These are phyloP conservation scores for Suillus fuscotomentosus DNA, from an alignment of 768 basidiomycete genomes.

Conservation along the genomic window DNA sequence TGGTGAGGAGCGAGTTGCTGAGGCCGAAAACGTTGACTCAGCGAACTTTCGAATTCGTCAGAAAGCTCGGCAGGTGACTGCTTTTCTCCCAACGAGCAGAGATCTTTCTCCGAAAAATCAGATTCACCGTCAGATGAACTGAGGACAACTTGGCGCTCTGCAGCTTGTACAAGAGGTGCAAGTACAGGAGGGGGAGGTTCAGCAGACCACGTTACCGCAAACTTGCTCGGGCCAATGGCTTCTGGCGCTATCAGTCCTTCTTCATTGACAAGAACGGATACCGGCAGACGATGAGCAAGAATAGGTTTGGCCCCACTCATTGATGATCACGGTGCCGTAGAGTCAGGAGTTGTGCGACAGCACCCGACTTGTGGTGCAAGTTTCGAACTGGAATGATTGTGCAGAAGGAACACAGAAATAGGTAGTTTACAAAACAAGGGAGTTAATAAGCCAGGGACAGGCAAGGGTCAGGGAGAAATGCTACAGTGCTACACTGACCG, in stretches of 20 bases:
- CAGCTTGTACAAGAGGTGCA: slow-evolving; percentile 29
- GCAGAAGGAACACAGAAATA: not conserved
- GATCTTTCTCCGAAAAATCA: slow-evolving; percentile 47
- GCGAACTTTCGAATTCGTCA: slow-evolving; percentile 28
- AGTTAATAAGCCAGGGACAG: not conserved
- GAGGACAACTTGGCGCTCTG: slow-evolving; percentile 39
- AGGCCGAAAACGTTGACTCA: slow-evolving; percentile 21
- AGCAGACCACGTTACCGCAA: slow-evolving; percentile 57
- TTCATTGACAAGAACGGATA: slow-evolving; percentile 33
- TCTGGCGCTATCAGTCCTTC: slow-evolving; percentile 47
- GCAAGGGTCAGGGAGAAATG: not conserved
- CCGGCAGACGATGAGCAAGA: slow-evolving; percentile 53
- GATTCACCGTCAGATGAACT: slow-evolving; percentile 54
- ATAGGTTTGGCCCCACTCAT: slow-evolving; percentile 32
- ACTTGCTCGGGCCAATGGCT: slow-evolving; percentile 50
- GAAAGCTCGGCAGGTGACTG: slow-evolving; percentile 31
- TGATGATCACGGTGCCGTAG: slow-evolving; percentile 6
- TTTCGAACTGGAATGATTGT: not conserved
- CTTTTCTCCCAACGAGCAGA: slow-evolving; percentile 26
- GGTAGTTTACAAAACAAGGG: not conserved
- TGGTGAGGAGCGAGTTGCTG: slow-evolving; percentile 20
- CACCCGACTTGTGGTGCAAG: not conserved
- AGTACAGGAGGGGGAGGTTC: slow-evolving; percentile 42
- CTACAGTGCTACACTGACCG: not conserved
- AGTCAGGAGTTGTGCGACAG: not conserved